Conservation (phyloP, 2,329 filamentous ascomycete genomes). For the Coniochaeta ligniaria region DNA sequence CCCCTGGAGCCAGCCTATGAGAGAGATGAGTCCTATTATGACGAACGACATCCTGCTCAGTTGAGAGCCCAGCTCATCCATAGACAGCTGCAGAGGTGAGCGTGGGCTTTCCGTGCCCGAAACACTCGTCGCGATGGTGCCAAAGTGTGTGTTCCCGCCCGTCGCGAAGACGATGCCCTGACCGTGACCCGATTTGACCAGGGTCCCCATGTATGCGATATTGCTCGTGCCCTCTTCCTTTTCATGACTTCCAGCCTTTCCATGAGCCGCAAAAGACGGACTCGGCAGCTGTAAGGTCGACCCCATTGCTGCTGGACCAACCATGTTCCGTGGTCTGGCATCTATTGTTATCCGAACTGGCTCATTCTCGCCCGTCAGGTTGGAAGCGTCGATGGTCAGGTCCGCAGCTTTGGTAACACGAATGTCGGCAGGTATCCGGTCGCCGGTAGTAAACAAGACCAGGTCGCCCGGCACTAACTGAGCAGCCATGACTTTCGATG, state of each 20-base stretch:
- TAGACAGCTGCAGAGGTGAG: constrained; percentile 88
- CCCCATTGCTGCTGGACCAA: constrained; percentile 15
- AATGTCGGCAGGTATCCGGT: constrained; percentile 93
- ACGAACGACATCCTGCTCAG: constrained; percentile 94
- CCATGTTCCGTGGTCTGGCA: constrained; percentile 30
- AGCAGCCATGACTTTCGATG: constrained; percentile 77
- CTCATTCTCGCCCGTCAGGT: constrained; percentile 93
- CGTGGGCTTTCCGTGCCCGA: constrained; percentile 92
- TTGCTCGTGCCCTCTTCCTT: constrained; percentile 73
- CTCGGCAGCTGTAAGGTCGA: constrained; percentile 22
- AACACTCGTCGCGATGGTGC: constrained; percentile 88
- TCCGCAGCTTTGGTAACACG: constrained; percentile 87
- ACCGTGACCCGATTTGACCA: constrained; percentile 90
- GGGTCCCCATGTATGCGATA: constrained; percentile 95
- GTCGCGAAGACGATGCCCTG: constrained; percentile 97
- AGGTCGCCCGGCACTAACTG: constrained; percentile 89
- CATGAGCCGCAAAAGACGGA: constrained; percentile 27
- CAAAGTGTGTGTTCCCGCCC: constrained; percentile 88
- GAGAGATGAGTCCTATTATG: constrained; percentile 86
- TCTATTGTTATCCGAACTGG: constrained; percentile 74
- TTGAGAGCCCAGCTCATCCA: constrained; percentile 96
- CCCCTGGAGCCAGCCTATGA: constrained; percentile 85
- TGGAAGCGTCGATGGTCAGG: constrained; percentile 91
- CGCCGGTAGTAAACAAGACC: constrained; percentile 89
- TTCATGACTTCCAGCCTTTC: constrained; percentile 56